These are phyloP conservation scores for Pseudogymnoascus sp. DNA, from an alignment of 2,329 filamentous ascomycete species.

Conservation along the genomic window DNA sequence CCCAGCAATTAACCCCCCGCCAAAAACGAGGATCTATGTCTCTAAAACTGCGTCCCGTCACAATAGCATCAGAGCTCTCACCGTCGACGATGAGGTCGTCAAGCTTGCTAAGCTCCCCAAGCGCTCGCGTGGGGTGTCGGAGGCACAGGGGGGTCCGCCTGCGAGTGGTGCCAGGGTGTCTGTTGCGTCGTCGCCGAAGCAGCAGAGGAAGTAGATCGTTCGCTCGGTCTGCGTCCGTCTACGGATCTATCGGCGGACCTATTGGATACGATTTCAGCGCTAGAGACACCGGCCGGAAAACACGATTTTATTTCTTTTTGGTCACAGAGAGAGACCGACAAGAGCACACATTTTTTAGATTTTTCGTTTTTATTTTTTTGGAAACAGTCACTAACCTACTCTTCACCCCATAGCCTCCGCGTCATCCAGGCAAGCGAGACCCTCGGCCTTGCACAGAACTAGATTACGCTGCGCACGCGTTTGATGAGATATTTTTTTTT, in stretches of 20 bases:
- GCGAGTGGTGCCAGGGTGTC: not conserved
- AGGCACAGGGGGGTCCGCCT: not conserved
- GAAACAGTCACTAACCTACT: not conserved
- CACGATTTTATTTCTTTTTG: not conserved
- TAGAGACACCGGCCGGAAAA: not conserved
- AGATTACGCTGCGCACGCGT: no score
- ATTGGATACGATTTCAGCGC: not conserved
- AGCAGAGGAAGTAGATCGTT: not conserved
- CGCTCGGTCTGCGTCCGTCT: not conserved
- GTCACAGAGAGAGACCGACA: not conserved
- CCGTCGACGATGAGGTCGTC: not conserved
- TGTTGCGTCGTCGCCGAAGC: not conserved
- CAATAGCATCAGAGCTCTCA: not conserved
- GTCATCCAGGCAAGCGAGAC: not conserved
- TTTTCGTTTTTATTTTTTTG: not conserved
- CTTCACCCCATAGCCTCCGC: not conserved
- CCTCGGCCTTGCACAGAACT: not conserved
- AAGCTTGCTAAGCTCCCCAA: not conserved
- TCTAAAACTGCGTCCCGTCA: not conserved
- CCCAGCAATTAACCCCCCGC: not conserved
- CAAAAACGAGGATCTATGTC: not conserved
- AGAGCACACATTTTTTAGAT: not conserved
- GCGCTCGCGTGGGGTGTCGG: not conserved
- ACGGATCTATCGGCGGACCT: no score
- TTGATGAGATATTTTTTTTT: no score